These are phyloP conservation scores for Fusarium sp. DNA, from an alignment of 2,329 filamentous ascomycete genomes.

Conservation along the genomic window DNA sequence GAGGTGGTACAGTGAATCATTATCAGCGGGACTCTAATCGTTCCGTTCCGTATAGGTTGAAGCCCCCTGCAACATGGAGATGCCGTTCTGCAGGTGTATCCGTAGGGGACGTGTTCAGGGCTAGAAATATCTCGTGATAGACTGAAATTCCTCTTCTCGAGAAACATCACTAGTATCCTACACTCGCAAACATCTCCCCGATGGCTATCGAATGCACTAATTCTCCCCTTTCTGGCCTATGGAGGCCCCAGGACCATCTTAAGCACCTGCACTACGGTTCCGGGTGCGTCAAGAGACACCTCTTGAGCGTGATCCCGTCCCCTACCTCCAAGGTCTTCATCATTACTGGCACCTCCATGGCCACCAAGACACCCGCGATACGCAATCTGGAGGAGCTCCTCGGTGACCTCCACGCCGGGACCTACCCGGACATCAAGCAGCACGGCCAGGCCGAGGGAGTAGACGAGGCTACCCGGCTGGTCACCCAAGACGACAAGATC, in stretches of 20 bases:
- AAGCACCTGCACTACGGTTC: slow-evolving; percentile 35
- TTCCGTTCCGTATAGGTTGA: background rate
- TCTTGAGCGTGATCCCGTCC: slow-evolving; percentile 23
- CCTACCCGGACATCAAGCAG: slow-evolving; percentile 28
- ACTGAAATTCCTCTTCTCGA: background rate
- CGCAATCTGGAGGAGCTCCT: slow-evolving; percentile 20
- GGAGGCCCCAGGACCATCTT: slow-evolving; percentile 34
- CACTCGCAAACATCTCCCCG: background rate
- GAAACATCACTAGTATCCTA: background rate
- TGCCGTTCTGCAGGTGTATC: slow-evolving; percentile 1
- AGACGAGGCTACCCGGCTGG: slow-evolving; percentile 19
- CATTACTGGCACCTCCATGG: slow-evolving; percentile 29
- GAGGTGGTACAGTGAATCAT: slow-evolving; percentile 35
- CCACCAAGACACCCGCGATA: slow-evolving; percentile 25
- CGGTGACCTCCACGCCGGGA: slow-evolving; percentile 20
- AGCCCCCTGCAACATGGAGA: slow-evolving; percentile 3
- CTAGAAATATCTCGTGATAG: slow-evolving; percentile 31
- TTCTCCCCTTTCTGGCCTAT: slow-evolving; percentile 31
- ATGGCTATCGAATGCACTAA: slow-evolving; percentile 30
- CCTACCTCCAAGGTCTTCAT: slow-evolving; percentile 31
- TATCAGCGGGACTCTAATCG: slow-evolving; percentile 2
- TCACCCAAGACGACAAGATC: slow-evolving; percentile 1
- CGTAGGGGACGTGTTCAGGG: background rate
- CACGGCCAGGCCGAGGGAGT: slow-evolving; percentile 32
- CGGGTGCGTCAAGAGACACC: slow-evolving; percentile 33